phyloP scores from a whole-genome alignment of 2,329 filamentous ascomycete species.

The Ophiostoma montium region DNA sequence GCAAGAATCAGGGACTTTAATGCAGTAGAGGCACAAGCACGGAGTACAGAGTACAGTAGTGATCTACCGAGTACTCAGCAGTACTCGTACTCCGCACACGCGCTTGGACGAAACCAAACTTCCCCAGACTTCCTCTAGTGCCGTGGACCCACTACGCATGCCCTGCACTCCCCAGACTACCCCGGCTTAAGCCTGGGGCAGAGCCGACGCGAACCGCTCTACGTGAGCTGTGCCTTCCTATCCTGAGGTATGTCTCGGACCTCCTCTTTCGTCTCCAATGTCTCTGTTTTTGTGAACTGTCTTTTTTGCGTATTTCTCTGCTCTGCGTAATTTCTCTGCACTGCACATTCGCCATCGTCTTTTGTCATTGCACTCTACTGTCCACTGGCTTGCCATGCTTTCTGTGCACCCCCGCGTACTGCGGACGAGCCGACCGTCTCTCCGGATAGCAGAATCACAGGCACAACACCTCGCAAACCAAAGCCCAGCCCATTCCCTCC shows the following conservation, averaged over 20 bases:
- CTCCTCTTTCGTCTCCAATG: neutral
- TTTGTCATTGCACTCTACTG: neutral
- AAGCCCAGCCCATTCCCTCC: neutral
- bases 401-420: neutral
- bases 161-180: neutral
- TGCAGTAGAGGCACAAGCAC: no score
- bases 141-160: no score
- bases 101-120: no score
- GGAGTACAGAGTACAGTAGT: no score
- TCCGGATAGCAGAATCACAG: neutral
- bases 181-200: neutral
- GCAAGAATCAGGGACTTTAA: no score
- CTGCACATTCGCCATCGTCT: no score
- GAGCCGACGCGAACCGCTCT: slow-evolving; percentile 1
- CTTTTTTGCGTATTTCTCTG: no score
- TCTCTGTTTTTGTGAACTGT: neutral
- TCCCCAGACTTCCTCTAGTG: no score
- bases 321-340: neutral
- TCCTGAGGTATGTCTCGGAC: neutral
- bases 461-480: neutral
- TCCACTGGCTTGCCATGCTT: neutral
- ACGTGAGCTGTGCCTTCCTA: neutral
- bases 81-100: no score
- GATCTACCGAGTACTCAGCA: neutral
- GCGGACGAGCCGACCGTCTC: neutral